Evolutionary conservation across 2,329 filamentous ascomycete species (phyloP), one percentile per base, ranked within the genome.

Genomic region (Penicillium sp.): DNA sequence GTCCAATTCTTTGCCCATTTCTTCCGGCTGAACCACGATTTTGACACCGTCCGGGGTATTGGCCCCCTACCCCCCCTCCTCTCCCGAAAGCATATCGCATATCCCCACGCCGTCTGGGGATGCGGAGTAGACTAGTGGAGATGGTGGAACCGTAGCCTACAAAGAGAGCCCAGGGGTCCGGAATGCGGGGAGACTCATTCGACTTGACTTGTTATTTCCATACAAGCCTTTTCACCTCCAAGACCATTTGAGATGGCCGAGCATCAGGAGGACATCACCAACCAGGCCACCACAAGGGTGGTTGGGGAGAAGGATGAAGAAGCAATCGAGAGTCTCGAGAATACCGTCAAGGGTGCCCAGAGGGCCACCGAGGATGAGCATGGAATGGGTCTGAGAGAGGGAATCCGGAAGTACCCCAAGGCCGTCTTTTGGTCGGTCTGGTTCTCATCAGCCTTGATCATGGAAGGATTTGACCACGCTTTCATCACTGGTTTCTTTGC

Each of bases 401-500:
- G 58, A 57, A 61, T 66, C 52, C 60, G 57, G 2, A 69, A 65
- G 59, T 70, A 68, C n/a, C 63, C 62, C 22, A 68, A 65, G 38
- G 67, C 68, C 2, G 60, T 68, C 10, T 65, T 52, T 42, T 70
- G 67, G 68, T 70, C 67, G 0, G 58, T 68, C 19, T 55, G 59
- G 35, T 64, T 70, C 25, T 69, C 68, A 14, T 55, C 59, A 1
- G 67, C 68, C 3, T 58, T 71, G 14, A 62, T 68, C 16, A 71
- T 71, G 68, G 68, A 70, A 52, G 68, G 68, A 19, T 70, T 68
- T n/a, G 72, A 75, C 52, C 60, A 67, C 37, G 70, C 68, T 1
- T 65, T 75, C 11, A 57, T 75, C 28, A 70, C 63, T 33, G 66
- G 63, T 6, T 74, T 75, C 55, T 70, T 71, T 45, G 72, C 71